Percentiles rank a stretch among this genome's conserved stretches.
Evolutionary conservation across 352 stramenopile genomes (phyloP).

Genomic region (Blastocystis sp.): DNA sequence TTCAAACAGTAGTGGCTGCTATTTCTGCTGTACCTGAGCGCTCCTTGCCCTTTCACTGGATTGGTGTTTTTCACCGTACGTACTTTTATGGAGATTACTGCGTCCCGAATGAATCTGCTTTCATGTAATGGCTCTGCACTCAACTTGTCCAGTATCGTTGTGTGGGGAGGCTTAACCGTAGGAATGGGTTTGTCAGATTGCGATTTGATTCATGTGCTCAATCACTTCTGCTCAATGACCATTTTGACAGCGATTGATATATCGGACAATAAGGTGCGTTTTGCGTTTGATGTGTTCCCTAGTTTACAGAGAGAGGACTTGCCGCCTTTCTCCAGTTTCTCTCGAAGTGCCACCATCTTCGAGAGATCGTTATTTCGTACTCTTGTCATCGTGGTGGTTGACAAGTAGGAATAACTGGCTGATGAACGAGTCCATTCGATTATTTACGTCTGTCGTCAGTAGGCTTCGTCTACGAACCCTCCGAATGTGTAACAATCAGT

Average conservation of each 20-base stretch:
- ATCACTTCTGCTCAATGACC: not conserved
- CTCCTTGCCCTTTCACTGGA: too few relatives aligned
- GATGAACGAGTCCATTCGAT: not conserved
- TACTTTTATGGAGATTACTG: too few relatives aligned
- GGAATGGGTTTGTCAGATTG: not conserved
- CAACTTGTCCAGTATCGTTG: not conserved
- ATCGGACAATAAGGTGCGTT: slow-evolving; percentile 19
- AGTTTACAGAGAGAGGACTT: not conserved
- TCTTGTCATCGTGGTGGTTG: not conserved
- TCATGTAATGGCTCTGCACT: not conserved
- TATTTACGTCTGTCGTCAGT: not conserved
- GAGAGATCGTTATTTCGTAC: slow-evolving; percentile 11
- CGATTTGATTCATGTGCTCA: not conserved
- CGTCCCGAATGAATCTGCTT: not conserved
- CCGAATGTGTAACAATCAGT: slow-evolving; percentile 45
- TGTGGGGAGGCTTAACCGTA: not conserved
- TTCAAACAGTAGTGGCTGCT: too few relatives aligned
- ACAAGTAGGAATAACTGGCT: slow-evolving; percentile 34
- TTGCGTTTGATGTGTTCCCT: not conserved
- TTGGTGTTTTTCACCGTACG: too few relatives aligned
- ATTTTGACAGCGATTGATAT: not conserved
- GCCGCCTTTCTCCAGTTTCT: not conserved
- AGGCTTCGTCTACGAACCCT: not conserved
- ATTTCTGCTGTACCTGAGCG: too few relatives aligned
- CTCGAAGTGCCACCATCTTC: not conserved